Evolutionary conservation across 306 rosid species (phyloP), one percentile per base, ranked within the genome.

Genomic region (Cercis canadensis): DNA sequence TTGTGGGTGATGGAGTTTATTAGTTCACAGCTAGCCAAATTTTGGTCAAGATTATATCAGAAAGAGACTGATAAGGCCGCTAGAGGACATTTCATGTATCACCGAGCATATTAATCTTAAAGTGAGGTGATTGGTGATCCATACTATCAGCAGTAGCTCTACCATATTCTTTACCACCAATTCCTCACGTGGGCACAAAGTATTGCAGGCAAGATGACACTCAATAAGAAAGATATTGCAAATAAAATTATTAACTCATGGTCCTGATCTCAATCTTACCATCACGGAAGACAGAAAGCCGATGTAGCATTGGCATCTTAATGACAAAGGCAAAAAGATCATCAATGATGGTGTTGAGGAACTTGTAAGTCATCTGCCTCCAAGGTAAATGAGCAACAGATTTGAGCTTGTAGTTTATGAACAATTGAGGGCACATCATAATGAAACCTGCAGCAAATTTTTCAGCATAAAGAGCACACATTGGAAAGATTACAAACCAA

Each of bases 281-380:
- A 71, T 94, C 99, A 67, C 97, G 99, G 89, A 94, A 94, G 74
- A 91, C 99, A 15, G 99, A 94, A 44, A 94, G 95, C 18, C 99
- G 92, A 82, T 94, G 99, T 16, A 94, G 75, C n/a, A 76, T 77
- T 49, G 99, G 99, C 99, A 94, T 94, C 83, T 94, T 94, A 46
- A 94, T 94, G 85, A 94, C 99, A 50, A 94, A 94, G 69, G 99
- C 99, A 78, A 94, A 94, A 43, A 94, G 89, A 82, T 94, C 99
- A 67, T 94, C 97, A 44, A 94, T 94, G 81, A 94, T 94, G 67
- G 99, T 94, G 85, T 94, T 94, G 73, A 94, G 96, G 81, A 94
- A 94, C 87, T 94, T 94, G 91, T 94, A 94, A 56, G 99, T 94
- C 97, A 94, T 94, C 81, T 94, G 99, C 83, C 99, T 89, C 99